These are phyloP conservation scores for Aspergillus hancockii DNA, from an alignment of 495 filamentous ascomycete genomes.

Conservation along the genomic window DNA sequence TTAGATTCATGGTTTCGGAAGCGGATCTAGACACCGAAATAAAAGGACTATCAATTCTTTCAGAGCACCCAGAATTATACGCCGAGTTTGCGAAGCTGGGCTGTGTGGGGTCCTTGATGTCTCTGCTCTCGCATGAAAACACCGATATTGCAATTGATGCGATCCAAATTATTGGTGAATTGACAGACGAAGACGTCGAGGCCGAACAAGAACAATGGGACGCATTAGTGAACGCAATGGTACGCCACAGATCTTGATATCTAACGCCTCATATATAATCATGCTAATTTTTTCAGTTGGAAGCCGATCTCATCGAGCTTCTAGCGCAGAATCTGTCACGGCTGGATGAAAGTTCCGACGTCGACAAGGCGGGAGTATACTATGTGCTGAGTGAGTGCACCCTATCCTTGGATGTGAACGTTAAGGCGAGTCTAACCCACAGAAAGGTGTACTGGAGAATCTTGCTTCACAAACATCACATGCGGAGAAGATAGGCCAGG, in stretches of 20 bases:
- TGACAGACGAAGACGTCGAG: conserved; percentile 92
- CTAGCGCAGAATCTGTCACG: conserved; percentile 80
- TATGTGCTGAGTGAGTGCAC: conserved; percentile 64
- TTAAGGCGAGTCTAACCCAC: conserved; percentile 15
- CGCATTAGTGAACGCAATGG: conserved; percentile 73
- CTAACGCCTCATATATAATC: neutral
- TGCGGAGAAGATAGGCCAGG: conserved; percentile 68
- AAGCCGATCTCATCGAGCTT: conserved; percentile 82
- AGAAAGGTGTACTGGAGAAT: conserved; percentile 75
- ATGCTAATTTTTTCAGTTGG: conserved; percentile 48
- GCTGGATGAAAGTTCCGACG: conserved; percentile 76
- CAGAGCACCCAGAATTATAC: conserved; percentile 85
- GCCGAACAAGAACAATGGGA: conserved; percentile 85
- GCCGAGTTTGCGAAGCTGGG: conserved; percentile 79
- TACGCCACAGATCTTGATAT: conserved; percentile 30
- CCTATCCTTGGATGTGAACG: neutral
- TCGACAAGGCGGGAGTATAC: conserved; percentile 83
- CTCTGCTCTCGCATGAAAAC: conserved; percentile 90
- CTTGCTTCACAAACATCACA: conserved; percentile 69
- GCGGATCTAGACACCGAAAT: conserved; percentile 90
- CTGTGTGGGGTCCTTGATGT: conserved; percentile 72
- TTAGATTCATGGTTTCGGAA: conserved; percentile 77
- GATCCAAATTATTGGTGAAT: conserved; percentile 86
- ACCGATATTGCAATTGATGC: conserved; percentile 94
- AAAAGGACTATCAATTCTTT: conserved; percentile 82